Evolutionary conservation across 768 basidiomycete genomes (phyloP), one percentile per base, ranked within the genome.

Genomic region (Hericium alpestre): DNA sequence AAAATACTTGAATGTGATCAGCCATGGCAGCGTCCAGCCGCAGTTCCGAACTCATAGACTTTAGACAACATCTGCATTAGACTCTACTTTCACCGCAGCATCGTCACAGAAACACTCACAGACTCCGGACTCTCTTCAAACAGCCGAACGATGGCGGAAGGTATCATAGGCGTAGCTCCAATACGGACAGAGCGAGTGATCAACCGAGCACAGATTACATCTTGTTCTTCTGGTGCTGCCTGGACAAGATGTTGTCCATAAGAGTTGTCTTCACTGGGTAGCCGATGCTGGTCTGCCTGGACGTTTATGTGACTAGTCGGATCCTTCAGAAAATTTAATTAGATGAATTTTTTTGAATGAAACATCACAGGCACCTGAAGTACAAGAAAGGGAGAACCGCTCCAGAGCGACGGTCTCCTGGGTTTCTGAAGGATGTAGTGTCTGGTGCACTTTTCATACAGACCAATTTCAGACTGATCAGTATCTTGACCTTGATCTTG

Each of bases 381-480:
- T 32, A 75, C 53, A 18, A 50, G 16, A 58, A 81, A 84, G 32
- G 81, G 74, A 4, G 74, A 70, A 16, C 69, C 71, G 53, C 78
- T 76, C 75, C 80, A 82, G 43, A 61, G 66, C 13, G 69, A 73
- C 41, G 76, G 72, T 38, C 61, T 64, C 16, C 64, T 63, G 20
- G 73, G 62, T 54, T 65, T 65, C 41, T 63, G 66, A 15, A 72
- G 65, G n/a, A 60, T 60, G 65, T 82, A 86, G 53, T 79, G 79
- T 20, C 73, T 73, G 7, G 76, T 74, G 53, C 78, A 67, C 40
- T 70, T 74, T 16, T 75, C 71, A 65, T 83, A 86, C 59, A 73
- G 77, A 48, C 41, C 38, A 12, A 20, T 51, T 11, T 54, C 38
- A 38, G 57, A 43, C 25, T 25, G 25, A 25, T 25, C 25, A 25